Evolutionary conservation across 305 asterid species (phyloP).

Genomic region (Stenogyne calaminthoides): DNA sequence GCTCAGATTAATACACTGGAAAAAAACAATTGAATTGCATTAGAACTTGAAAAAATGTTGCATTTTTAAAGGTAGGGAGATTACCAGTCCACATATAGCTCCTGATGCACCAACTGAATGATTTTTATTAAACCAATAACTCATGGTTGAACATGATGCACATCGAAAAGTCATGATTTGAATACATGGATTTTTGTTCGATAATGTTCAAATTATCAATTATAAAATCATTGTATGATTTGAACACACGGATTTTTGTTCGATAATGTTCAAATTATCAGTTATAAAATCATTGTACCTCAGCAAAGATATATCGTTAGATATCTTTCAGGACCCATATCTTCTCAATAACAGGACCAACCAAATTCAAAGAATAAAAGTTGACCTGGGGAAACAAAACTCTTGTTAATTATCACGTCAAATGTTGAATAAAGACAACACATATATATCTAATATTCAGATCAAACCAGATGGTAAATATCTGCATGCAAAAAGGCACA

Average conservation of each 20-base stretch:
- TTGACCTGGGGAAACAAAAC: conserved; percentile 56
- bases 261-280: neutral
- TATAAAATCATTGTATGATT: conserved; percentile 24
- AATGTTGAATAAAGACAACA: neutral
- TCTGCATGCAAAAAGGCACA: conserved; percentile 44
- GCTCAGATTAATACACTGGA: neutral
- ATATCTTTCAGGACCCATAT: conserved; percentile 61
- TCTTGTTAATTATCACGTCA: conserved; percentile 3
- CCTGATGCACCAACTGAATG: neutral
- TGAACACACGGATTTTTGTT: neutral
- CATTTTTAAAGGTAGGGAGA: neutral
- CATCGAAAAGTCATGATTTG: conserved; percentile 27
- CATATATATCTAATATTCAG: neutral
- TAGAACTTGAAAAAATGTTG: neutral
- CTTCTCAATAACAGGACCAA: conserved; percentile 67
- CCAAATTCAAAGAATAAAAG: conserved; percentile 64
- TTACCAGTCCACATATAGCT: neutral
- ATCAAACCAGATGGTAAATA: neutral
- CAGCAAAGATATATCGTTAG: conserved; percentile 65
- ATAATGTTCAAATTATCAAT: neutral
- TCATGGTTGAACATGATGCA: conserved; percentile 56
- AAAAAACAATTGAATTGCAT: neutral
- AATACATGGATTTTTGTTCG: neutral
- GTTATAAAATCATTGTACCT: neutral
- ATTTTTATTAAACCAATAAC: neutral